Conservation (phyloP, 2,329 filamentous ascomycete species). For the Aspergillus floridensis region DNA sequence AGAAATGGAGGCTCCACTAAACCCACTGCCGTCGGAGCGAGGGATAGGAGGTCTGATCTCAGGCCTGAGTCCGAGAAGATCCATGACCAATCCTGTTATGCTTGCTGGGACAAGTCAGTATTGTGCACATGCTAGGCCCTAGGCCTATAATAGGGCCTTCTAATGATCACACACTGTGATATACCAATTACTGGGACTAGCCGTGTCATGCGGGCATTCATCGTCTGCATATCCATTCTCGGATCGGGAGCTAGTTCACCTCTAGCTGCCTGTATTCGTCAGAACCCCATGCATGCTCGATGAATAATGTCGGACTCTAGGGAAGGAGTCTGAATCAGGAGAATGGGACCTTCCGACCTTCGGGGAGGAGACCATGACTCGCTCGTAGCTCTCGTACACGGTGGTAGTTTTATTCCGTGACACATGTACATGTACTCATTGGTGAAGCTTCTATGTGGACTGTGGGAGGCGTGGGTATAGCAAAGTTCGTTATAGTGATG, state of each 20-base stretch:
- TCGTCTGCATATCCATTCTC: not conserved
- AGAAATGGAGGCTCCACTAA: not conserved
- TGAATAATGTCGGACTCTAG: too few species aligned
- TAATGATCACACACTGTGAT: not conserved
- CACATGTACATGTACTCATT: too few species aligned
- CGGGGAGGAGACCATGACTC: too few species aligned
- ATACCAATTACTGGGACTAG: not conserved
- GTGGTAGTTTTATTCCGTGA: too few species aligned
- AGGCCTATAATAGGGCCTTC: not conserved
- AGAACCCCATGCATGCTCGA: not conserved
- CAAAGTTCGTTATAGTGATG: too few species aligned
- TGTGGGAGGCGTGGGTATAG: too few species aligned
- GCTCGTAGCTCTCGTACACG: too few species aligned
- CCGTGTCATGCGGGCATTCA: not conserved
- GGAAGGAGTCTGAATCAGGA: too few species aligned
- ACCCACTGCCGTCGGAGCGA: not conserved
- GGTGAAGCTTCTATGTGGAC: too few species aligned
- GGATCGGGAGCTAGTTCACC: not conserved
- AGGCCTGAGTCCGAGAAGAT: too few species aligned
- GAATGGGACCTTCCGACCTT: too few species aligned
- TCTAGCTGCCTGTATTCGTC: not conserved
- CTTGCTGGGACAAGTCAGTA: not conserved
- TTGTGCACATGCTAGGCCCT: not conserved
- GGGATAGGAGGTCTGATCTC: too few species aligned
- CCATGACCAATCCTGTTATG: not conserved